These are phyloP conservation scores for Pulchroboletus neoregius DNA, from an alignment of 1,284 basidiomycete genomes.

Conservation along the genomic window DNA sequence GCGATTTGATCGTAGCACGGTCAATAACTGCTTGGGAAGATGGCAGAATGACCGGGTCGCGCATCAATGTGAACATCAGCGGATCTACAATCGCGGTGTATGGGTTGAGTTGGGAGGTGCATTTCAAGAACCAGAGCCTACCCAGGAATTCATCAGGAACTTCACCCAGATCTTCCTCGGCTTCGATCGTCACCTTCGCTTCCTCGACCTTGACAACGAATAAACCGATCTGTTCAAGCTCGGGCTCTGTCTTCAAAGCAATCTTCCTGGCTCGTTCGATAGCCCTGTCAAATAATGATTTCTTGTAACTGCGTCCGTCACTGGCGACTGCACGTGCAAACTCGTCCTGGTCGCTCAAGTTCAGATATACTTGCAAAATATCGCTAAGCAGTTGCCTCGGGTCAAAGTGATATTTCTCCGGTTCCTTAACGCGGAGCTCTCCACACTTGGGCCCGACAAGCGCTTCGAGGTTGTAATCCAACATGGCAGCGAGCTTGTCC, in stretches of 20 bases:
- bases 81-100: conserved; percentile 56
- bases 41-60: conserved; percentile 90
- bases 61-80: conserved; percentile 93
- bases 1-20: conserved; percentile 92
- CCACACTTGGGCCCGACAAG: conserved; percentile 85
- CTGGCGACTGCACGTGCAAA: conserved; percentile 90
- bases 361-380: conserved; percentile 89
- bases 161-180: conserved; percentile 91
- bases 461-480: conserved; percentile 91
- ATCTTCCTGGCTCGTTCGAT: conserved; percentile 65
- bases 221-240: conserved; percentile 68
- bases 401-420: conserved; percentile 88
- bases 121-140: conserved; percentile 35
- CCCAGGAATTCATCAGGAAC: conserved; percentile 95
- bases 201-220: conserved; percentile 87
- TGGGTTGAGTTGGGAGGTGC: not conserved
- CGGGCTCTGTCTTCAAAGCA: conserved; percentile 74
- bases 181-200: conserved; percentile 71
- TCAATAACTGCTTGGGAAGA: conserved; percentile 82
- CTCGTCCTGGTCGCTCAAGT: conserved; percentile 75
- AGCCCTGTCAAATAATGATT: conserved; percentile 81
- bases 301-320: conserved; percentile 90
- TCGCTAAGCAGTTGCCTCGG: conserved; percentile 83
- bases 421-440: conserved; percentile 82
- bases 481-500: conserved; percentile 91